These are phyloP conservation scores for Ambrosia artemisiifolia DNA, from an alignment of 129 eudicot genomes.

Conservation along the genomic window DNA sequence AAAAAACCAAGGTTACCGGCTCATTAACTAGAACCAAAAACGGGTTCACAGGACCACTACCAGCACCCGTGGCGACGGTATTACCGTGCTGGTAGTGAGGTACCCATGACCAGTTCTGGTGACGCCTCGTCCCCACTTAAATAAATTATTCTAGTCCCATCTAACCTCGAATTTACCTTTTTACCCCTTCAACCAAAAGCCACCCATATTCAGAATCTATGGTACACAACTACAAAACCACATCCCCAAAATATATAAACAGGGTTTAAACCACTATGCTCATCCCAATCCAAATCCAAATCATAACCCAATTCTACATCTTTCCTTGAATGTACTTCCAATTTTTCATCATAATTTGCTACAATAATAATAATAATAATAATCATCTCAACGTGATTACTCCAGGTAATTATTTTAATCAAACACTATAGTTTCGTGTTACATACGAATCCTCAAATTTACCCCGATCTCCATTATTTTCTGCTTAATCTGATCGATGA, in stretches of 20 bases:
- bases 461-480: slow-evolving; percentile 9
- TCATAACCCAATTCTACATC: not conserved
- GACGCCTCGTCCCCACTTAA: no score
- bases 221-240: slow-evolving; percentile 31
- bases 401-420: slow-evolving; percentile 5
- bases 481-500: not conserved
- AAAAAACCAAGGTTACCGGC: no score
- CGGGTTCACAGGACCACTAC: no score
- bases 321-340: not conserved
- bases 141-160: not conserved
- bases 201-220: slow-evolving; percentile 27
- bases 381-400: not conserved
- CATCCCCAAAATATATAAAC: slow-evolving; percentile 20
- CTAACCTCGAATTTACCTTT: not conserved
- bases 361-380: not conserved
- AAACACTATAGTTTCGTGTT: slow-evolving; percentile 25
- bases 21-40: no score
- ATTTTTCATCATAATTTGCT: not conserved
- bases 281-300: slow-evolving; percentile 8
- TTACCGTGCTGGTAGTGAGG: no score
- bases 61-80: no score
- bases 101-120: no score
- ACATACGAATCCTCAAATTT: slow-evolving; percentile 13
- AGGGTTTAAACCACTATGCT: slow-evolving; percentile 3
- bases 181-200: slow-evolving; percentile 26